Conservation (phyloP, 139 green algal genomes). For the Picocystis salinarum region DNA sequence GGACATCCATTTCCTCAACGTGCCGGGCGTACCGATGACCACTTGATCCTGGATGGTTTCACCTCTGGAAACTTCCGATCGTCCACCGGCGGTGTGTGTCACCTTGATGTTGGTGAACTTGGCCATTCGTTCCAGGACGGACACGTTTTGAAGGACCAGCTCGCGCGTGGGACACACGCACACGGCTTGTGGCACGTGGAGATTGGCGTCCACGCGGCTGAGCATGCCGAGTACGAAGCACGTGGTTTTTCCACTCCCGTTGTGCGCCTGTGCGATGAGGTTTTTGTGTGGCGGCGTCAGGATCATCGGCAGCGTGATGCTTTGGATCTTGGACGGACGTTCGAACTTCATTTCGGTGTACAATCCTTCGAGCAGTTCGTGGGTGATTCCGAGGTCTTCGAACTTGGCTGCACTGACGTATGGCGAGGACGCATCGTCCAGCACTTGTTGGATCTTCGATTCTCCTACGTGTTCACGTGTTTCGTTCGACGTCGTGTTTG, state of each 20-base stretch:
- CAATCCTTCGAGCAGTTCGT: conserved; percentile 38
- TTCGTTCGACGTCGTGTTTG: too few relatives aligned
- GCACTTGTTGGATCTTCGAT: too few relatives aligned
- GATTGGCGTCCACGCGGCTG: conserved; percentile 53
- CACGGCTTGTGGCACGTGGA: conserved; percentile 64
- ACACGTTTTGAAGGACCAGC: conserved; percentile 84
- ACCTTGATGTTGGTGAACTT: conserved; percentile 53
- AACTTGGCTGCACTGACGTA: too few relatives aligned
- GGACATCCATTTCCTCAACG: conserved; percentile 67
- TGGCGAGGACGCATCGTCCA: too few relatives aligned
- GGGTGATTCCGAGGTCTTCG: not conserved
- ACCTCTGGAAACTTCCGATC: conserved; percentile 1
- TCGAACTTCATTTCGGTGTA: conserved; percentile 99
- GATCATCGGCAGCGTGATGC: conserved; percentile 90
- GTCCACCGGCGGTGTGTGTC: conserved; percentile 24
- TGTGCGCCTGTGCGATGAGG: conserved; percentile 85
- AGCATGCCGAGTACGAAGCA: conserved; percentile 92
- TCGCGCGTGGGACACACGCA: conserved; percentile 95
- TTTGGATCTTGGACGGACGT: conserved; percentile 74
- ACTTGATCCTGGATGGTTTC: conserved; percentile 33
- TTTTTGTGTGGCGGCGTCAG: conserved; percentile 58
- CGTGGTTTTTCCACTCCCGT: conserved; percentile 74
- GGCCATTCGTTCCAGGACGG: conserved; percentile 68
- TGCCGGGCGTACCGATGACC: conserved; percentile 88
- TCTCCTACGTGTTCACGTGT: too few relatives aligned